Conservation (phyloP, 208 protist species). For the Endotrypanum monterogeii region DNA sequence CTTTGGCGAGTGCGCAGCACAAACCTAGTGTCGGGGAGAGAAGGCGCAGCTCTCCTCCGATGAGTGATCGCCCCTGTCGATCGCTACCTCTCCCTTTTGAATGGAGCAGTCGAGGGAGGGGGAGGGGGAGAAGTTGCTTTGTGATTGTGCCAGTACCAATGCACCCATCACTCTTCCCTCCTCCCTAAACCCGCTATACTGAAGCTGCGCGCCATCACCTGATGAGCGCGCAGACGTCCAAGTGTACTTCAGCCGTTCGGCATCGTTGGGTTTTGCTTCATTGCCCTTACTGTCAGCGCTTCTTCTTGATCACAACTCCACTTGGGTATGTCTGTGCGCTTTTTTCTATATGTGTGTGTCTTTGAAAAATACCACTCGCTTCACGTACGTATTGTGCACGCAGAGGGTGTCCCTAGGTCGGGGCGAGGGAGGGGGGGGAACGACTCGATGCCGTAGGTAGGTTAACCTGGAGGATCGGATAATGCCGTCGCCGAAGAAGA, state of each 20-base stretch:
- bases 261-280: not conserved
- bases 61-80: not conserved
- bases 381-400: constrained; percentile 29
- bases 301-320: too few species aligned
- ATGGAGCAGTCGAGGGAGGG: not conserved
- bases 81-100: not conserved
- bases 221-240: not conserved
- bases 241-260: not conserved
- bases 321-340: not conserved
- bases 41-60: not conserved
- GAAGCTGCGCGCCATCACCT: not conserved
- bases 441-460: constrained; percentile 9
- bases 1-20: constrained; percentile 12
- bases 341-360: constrained; percentile 56
- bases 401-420: constrained; percentile 35
- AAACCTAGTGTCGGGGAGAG: not conserved
- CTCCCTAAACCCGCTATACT: not conserved
- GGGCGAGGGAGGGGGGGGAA: constrained; percentile 12
- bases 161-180: too few species aligned
- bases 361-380: constrained; percentile 53
- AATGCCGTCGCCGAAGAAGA: not conserved
- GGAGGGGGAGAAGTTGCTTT: too few species aligned
- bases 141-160: too few species aligned
- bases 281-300: not conserved
- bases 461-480: not conserved